Evolutionary conservation across 2,329 filamentous ascomycete species (phyloP), one percentile per base, ranked within the genome.

Genomic region (Alternaria burnsii): DNA sequence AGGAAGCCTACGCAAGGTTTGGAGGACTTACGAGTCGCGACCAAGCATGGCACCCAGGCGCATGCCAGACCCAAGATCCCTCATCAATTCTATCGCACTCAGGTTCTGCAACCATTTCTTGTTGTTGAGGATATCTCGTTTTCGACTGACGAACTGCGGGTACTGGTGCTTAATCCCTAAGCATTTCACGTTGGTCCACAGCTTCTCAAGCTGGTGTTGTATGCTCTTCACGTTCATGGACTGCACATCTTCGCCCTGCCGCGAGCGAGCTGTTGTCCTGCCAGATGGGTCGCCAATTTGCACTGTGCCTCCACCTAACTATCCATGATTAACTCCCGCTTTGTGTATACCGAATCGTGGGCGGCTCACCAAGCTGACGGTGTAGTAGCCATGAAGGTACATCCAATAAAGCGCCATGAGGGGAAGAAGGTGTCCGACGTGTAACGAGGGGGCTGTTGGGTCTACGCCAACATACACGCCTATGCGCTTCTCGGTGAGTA

Each of bases 381-480:
- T 84, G 32, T 86, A 82, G 75, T 90, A 89, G 24, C 92, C 92
- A 73, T 93, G 84, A 66, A 93, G 82, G 80, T 92, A 93, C 82
- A 94, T 86, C 90, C 91, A 94, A 80, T 93, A 93, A 24, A 94
- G 82, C 16, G 91, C 87, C 92, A 95, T 95, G 55, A 94, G 83
- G 22, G 92, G 90, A 14, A 95, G 82, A 6, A 96, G 83, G 73
- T 96, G 91, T 59, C 92, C 92, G 47, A 95, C 83, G 71, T 96
- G 92, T 60, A 95, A 82, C 2, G 92, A 95, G 57, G 87, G 83
- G 14, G 91, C 91, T 0, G 92, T 95, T 5, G 92, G 91, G 73
- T 96, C 92, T 71, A 95, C 87, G 68, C 92, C 92, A 54, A 92
- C 90, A 72, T 96, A 96, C 60, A 86, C 89, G 63, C 89, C 90